Evolutionary conservation across 208 protist genomes (phyloP), one percentile per base, ranked within the genome.

Genomic region (Leishmania braziliensis): DNA sequence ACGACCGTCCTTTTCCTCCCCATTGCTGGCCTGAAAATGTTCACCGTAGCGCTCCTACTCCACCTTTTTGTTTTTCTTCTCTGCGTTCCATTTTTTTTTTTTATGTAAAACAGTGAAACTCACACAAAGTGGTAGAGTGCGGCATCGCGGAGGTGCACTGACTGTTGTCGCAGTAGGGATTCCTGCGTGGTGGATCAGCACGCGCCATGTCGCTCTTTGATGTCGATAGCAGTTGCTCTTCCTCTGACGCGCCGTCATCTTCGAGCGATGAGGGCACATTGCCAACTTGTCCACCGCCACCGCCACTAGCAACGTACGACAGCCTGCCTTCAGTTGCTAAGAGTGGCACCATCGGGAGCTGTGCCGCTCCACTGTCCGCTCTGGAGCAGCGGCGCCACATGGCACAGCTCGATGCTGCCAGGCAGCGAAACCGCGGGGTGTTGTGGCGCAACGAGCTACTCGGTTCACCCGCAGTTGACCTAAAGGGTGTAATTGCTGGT

Each of bases 191-290:
- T 2, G 14, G 3, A 23, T 5, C 0, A 51, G 23, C 43, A 51
- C 26, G 9, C 3, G n/a, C 29, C 1, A 88, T 88, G 85, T 88
- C 85, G 23, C 76, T 88, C 1, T 88, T 88, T 20, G 85, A 88
- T 66, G 12, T 80, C 0, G 85, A 88, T 51, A 62, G 46, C 68
- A 77, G 80, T 58, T 6, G 10, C 10, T 79, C 70, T 5, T 73
- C 78, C 29, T 83, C 66, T 1, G 12, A 56, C 16, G 43, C 77
- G 8, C 36, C 71, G 5, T 77, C 81, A 0, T 77, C 62, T 16
- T 70, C 76, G n/a, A 71, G 78, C 16, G 79, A 81, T 12, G 85
- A 79, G 23, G 75, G 53, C 23, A 58, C 51, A 51, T 43, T 82
- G 77, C 75, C 78, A 0, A 36, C 23, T 3, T 58, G 48, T 1